Base-by-base conservation (phyloP, 768 basidiomycete species). In the Tricholoma terreum region DNA sequence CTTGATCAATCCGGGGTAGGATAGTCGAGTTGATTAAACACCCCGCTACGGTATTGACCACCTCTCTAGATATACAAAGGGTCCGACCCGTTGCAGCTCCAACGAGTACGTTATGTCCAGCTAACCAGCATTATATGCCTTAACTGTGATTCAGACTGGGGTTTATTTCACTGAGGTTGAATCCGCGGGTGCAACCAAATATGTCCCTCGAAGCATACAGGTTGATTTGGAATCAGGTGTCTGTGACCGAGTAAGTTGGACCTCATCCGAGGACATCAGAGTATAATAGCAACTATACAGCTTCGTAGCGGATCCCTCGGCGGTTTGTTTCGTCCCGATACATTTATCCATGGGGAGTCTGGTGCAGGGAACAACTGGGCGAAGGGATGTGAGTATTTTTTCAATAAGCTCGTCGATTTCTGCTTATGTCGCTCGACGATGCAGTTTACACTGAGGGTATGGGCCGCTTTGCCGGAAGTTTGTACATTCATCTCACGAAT, bases 361-460 rank as follows among this genome's bases (percentile, higher is more conserved):
- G 80, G 81, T n/a, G 82, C 94, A 0, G 94, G 94, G 15, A 97
- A 98, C 65, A 96, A 95, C 61, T 97, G 92, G 90, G 94, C 93
- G 14, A 96, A 97, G 75, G 92, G 91, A 80, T 91, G 90, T 91
- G 64, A 74, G 87, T 76, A 40, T 35, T 48, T n/a, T 43, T 5
- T 11, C 21, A 8, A 24, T n/a, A 38, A 17, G 43, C 19, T 19
- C n/a, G 21, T 51, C 17, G 69, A 50, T 56, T 50, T 50, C 21
- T 6, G 4, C 8, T 50, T 15, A 30, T 11, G 33, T 10, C 35
- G 33, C 19, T 61, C n/a, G 9, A 31, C 17, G 27, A 49, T 30
- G 34, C 57, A 91, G 90, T 84, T 72, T 96, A 95, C 67, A 96
- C 93, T 2, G 94, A 95, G 76, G 92, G 93, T 84, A 73, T 63